Conservation (phyloP, 139 green algal genomes). For the Haematococcus lacustris region DNA sequence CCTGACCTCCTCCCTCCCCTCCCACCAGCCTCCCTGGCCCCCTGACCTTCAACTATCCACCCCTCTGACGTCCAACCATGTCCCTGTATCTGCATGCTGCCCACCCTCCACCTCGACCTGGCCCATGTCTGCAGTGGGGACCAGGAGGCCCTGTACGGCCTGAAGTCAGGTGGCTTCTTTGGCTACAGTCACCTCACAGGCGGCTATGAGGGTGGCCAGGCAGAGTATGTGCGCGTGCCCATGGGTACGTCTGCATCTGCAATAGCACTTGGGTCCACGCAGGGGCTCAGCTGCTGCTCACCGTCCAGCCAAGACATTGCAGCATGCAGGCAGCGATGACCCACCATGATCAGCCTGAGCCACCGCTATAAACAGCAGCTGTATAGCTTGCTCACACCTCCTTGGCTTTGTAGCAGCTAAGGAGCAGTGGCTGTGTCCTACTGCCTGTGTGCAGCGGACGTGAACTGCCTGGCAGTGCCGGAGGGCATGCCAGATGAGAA, state of each 20-base stretch:
- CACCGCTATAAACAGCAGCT: no score
- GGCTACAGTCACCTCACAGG: slow-evolving; percentile 55
- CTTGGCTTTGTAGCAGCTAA: no score
- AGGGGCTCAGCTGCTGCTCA: no score
- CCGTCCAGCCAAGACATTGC: no score
- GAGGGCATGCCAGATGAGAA: slow-evolving; percentile 26
- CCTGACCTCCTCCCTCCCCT: neutral
- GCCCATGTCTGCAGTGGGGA: slow-evolving; percentile 16
- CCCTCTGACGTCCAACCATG: neutral
- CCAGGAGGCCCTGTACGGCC: slow-evolving; percentile 36
- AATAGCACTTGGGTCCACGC: no score
- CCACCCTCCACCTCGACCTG: neutral
- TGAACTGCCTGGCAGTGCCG: slow-evolving; percentile 56
- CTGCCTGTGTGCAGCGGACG: slow-evolving; percentile 56
- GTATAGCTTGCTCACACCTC: no score
- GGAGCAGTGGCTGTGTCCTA: no score
- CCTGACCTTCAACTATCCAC: neutral
- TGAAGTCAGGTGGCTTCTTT: slow-evolving; percentile 24
- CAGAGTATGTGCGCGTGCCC: slow-evolving; percentile 59
- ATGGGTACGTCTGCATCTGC: slow-evolving; percentile 48
- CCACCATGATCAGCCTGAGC: no score
- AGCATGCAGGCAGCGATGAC: no score
- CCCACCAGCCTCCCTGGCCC: neutral
- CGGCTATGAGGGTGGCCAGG: slow-evolving; percentile 63
- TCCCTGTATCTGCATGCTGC: no score